Percentiles rank a stretch among this genome's conserved stretches.
These are phyloP conservation scores for Penicillium freii DNA, from an alignment of 2,329 filamentous ascomycete species.

Conservation along the genomic window DNA sequence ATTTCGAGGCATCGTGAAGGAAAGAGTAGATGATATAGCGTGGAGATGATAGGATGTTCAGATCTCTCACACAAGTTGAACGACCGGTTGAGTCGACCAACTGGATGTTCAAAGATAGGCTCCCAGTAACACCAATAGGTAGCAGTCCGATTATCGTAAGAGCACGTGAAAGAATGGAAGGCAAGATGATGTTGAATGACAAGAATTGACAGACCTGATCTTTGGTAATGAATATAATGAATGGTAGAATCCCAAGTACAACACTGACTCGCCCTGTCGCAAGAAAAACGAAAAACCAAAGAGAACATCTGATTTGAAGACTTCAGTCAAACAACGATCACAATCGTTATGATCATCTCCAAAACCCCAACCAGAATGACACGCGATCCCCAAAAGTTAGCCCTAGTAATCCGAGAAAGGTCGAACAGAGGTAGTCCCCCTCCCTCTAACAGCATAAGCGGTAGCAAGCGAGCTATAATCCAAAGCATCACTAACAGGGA, in stretches of 20 bases:
- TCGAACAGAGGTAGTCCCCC: slow-evolving; percentile 27
- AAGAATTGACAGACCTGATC: not conserved
- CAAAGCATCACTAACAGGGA: slow-evolving; percentile 33
- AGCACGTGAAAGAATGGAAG: not conserved
- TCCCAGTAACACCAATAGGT: too few relatives aligned
- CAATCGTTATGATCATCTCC: not conserved
- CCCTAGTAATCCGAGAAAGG: slow-evolving; percentile 33
- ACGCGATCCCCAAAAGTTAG: too few relatives aligned
- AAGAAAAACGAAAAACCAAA: not conserved
- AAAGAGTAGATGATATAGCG: too few relatives aligned
- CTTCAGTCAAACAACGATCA: not conserved
- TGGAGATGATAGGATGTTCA: too few relatives aligned
- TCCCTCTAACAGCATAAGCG: slow-evolving; percentile 24
- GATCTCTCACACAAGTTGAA: too few relatives aligned
- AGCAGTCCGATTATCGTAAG: not conserved
- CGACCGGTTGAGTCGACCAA: too few relatives aligned
- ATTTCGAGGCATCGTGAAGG: too few relatives aligned
- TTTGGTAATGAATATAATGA: not conserved
- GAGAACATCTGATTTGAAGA: not conserved
- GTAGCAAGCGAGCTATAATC: slow-evolving; percentile 29
- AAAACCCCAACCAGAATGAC: not conserved
- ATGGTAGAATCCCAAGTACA: not conserved
- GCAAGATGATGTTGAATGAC: not conserved
- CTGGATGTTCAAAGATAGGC: too few relatives aligned
- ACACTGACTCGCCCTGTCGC: not conserved